These are phyloP conservation scores for Globisporangium splendens DNA, from an alignment of 352 stramenopile species.

Conservation along the genomic window DNA sequence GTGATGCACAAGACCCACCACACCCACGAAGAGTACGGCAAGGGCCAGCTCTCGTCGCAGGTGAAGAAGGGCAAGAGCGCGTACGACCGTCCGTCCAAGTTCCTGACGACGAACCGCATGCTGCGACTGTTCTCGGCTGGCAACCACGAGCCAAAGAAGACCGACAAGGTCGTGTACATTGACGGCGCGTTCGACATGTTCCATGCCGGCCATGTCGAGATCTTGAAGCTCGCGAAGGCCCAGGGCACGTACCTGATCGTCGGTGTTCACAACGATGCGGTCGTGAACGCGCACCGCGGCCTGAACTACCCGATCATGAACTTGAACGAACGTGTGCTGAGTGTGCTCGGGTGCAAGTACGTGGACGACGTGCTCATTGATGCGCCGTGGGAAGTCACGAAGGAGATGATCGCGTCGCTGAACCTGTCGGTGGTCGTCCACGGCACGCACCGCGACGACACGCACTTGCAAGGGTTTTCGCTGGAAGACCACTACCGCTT, in stretches of 20 bases:
- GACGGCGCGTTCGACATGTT: conserved; percentile 99
- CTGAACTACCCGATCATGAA: conserved; percentile 98
- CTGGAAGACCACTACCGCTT: conserved; percentile 80
- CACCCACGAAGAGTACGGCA: conserved; percentile 75
- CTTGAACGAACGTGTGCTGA: conserved; percentile 96
- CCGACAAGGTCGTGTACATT: conserved; percentile 96
- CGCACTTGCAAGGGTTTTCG: conserved; percentile 53
- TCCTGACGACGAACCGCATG: conserved; percentile 96
- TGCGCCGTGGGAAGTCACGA: conserved; percentile 93
- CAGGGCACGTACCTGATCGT: conserved; percentile 96
- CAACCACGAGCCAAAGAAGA: conserved; percentile 84
- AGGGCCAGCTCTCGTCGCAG: conserved; percentile 74
- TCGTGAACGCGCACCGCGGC: conserved; percentile 87
- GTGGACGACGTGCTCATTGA: conserved; percentile 99
- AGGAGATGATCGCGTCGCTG: conserved; percentile 95
- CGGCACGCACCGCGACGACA: conserved; percentile 81
- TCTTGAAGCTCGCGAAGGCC: conserved; percentile 92
- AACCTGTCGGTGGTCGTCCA: conserved; percentile 83
- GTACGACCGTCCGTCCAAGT: conserved; percentile 87
- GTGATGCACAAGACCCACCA: conserved; percentile 95
- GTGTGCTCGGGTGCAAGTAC: conserved; percentile 94
- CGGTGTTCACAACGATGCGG: conserved; percentile 94
- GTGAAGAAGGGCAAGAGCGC: conserved; percentile 41
- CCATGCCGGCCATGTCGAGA: conserved; percentile 96
- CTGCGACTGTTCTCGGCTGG: conserved; percentile 90